Base-by-base conservation (phyloP, 805 yeast genomes). In the Metschnikowia anglica region DNA sequence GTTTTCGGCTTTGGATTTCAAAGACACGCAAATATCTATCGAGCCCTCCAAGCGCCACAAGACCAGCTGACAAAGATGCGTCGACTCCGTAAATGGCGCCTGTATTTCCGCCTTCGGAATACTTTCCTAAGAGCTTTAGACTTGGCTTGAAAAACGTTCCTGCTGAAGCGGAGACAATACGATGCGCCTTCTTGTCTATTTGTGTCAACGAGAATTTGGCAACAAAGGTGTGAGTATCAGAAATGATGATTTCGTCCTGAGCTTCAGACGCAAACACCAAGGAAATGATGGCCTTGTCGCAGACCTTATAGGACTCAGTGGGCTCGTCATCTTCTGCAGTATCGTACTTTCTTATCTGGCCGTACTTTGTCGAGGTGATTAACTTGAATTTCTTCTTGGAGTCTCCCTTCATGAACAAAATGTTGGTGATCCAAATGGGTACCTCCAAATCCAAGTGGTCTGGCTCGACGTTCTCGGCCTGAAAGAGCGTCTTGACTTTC, bases 11-110 rank as follows among this genome's bases (percentile, higher is more conserved):
- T 2, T 65, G 66, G 4, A 80, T 59, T 47, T 88, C 84, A 62
- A 77, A 91, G 3, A 86, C 87, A 45, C 97, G 76, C 20, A 88
- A 72, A 55, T 88, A 91, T 55, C 96, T 74, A 58, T 93, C 99
- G 17, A 90, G 73, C 0, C 97, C 95, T 33, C 95, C 97, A 15
- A 87, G 73, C 2, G 81, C 81, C 6, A 90, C 56, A 21, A 83
- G 58, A 8, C 72, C 70, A 4, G 68, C 65, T 9, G 67, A 62
- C 9, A 47, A 44, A 10, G 43, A 43, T 2, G 76, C 65, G 44
- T 71, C 73, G 34, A 85, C 80, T 1, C 89, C 83, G 44, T 95
- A 90, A 18, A 81, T 83, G 9, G 88, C 79, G 17, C 93, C 96
- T 28, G 81, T 79, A 48, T 69, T 68, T 1, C 68, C 67, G 10